A percentile compares a stretch with the other conserved stretches of the same genome.
Evolutionary conservation across 2,329 filamentous ascomycete genomes (phyloP).

Genomic region (Diaporthe citrichinensis): DNA sequence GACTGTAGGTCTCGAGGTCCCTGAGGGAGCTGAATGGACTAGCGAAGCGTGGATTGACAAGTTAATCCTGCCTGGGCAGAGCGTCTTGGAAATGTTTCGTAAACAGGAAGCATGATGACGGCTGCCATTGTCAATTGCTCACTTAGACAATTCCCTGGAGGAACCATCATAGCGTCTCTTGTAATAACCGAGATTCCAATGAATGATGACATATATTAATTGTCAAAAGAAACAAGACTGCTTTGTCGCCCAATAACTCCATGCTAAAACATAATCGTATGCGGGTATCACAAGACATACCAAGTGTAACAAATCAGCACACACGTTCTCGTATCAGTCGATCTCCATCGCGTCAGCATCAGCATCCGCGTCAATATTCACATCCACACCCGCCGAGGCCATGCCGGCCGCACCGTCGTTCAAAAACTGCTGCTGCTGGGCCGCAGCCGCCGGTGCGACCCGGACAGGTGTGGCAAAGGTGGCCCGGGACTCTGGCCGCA

Average conservation of each 20-base stretch:
- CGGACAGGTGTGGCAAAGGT: slow-evolving; percentile 40
- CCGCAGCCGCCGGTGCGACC: background rate
- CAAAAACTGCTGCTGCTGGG: background rate
- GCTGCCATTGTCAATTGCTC: slow-evolving; percentile 1
- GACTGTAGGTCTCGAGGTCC: background rate
- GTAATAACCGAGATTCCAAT: slow-evolving; percentile 15
- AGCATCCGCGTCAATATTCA: slow-evolving; percentile 61
- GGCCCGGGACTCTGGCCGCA: background rate
- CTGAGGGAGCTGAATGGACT: background rate
- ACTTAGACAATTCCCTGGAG: slow-evolving; percentile 38
- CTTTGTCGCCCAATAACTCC: slow-evolving; percentile 20
- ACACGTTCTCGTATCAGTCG: slow-evolving; percentile 56
- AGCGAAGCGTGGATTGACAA: background rate
- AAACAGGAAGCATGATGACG: background rate
- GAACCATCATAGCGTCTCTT: slow-evolving; percentile 35
- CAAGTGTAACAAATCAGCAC: background rate
- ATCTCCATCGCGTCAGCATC: slow-evolving; percentile 79
- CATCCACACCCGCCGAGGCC: background rate
- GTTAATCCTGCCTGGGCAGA: background rate
- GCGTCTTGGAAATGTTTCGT: background rate
- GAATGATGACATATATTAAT: slow-evolving; percentile 20
- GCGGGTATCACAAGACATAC: slow-evolving; percentile 42
- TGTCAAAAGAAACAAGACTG: background rate
- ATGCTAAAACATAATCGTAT: slow-evolving; percentile 35
- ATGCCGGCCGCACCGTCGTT: background rate